Evolutionary conservation across 1,139 yeast species (phyloP).

Genomic region (Nakaseomyces glabratus): DNA sequence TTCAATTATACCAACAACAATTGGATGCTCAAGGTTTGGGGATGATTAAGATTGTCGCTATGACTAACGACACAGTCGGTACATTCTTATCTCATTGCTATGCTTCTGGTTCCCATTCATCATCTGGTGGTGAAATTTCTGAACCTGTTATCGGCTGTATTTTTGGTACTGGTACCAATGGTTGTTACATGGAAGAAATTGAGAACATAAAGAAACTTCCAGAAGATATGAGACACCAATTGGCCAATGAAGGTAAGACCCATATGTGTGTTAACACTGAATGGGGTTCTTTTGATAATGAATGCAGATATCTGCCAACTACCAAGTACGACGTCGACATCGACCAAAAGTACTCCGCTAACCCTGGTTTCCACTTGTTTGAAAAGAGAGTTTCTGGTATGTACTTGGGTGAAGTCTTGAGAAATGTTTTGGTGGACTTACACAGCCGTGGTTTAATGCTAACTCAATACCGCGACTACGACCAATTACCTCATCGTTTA

Average conservation of each 20-base stretch:
- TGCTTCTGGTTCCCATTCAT: conserved; percentile 41
- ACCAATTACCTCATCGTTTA: conserved; percentile 56
- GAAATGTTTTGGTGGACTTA: conserved; percentile 63
- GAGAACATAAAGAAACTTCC: conserved; percentile 60
- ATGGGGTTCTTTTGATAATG: conserved; percentile 96
- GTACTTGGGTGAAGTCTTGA: conserved; percentile 83
- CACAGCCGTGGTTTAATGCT: conserved; percentile 52
- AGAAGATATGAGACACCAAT: conserved; percentile 33
- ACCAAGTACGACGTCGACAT: conserved; percentile 66
- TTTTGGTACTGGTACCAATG: conserved; percentile 96
- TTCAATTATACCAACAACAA: conserved; percentile 58
- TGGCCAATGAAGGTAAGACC: conserved; percentile 40
- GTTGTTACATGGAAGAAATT: conserved; percentile 77
- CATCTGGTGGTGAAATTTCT: conserved; percentile 51
- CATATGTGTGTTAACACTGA: conserved; percentile 92
- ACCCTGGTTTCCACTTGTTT: conserved; percentile 80
- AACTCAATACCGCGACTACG: conserved; percentile 42
- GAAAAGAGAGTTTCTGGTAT: conserved; percentile 92
- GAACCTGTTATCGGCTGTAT: conserved; percentile 79
- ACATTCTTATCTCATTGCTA: conserved; percentile 83
- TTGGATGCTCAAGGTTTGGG: conserved; percentile 40
- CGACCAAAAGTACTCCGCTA: conserved; percentile 61
- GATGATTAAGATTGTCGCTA: conserved; percentile 69
- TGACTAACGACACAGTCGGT: conserved; percentile 94
- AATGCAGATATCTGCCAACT: conserved; percentile 57